Conservation (phyloP, 2,329 filamentous ascomycete genomes). For the Phialophora tarda region DNA sequence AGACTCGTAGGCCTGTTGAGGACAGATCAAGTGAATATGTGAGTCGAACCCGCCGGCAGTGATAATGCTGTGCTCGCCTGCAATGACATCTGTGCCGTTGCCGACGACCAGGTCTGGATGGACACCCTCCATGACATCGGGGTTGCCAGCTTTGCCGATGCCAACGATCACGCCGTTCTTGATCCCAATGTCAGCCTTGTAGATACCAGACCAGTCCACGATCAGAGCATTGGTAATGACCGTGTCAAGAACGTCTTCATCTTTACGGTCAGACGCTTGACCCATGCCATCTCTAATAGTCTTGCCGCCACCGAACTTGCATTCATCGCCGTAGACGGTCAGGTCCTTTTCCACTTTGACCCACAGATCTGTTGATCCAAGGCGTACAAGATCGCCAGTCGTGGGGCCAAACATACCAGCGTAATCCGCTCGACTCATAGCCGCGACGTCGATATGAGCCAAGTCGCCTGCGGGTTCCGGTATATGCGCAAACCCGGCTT, state of each 20-base stretch:
- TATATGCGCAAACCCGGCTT: constrained; percentile 77
- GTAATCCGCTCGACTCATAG: constrained; percentile 80
- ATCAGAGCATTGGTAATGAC: constrained; percentile 90
- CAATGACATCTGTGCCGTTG: constrained; percentile 87
- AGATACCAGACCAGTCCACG: constrained; percentile 89
- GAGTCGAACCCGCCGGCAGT: constrained; percentile 89
- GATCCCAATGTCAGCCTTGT: constrained; percentile 95
- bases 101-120: constrained; percentile 79
- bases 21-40: constrained; percentile 94
- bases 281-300: constrained; percentile 95
- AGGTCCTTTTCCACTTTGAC: constrained; percentile 85
- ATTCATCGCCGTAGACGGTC: constrained; percentile 88
- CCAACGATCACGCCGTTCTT: constrained; percentile 84
- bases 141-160: constrained; percentile 94
- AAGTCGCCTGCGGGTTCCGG: constrained; percentile 67
- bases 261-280: constrained; percentile 77
- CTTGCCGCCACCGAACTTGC: constrained; percentile 93
- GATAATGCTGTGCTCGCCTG: constrained; percentile 86
- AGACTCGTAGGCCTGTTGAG: constrained; percentile 84
- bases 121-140: constrained; percentile 94
- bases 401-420: constrained; percentile 91
- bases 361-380: constrained; percentile 88
- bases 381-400: constrained; percentile 78
- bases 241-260: constrained; percentile 76
- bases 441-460: constrained; percentile 64